A percentile compares a stretch with the other conserved stretches of the same genome.
Conservation (phyloP, 441 rosid species). For the Pelargonium australe region DNA sequence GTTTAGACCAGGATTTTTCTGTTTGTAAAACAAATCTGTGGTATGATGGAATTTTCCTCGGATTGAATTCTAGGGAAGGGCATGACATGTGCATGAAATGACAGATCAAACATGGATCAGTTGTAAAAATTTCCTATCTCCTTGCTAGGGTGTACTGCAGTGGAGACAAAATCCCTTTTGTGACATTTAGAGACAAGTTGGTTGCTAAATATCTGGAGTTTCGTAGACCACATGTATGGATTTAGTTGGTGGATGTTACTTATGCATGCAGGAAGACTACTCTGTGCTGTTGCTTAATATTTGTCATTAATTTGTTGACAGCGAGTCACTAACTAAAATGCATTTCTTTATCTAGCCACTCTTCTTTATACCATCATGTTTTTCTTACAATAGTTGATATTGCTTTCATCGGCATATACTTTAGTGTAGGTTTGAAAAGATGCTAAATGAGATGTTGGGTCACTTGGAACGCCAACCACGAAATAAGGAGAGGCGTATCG, state of each 20-base stretch:
- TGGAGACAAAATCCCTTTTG: background rate
- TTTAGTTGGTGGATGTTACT: background rate
- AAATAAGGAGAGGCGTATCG: slow-evolving; percentile 53
- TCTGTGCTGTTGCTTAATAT: background rate
- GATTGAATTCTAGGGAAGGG: background rate
- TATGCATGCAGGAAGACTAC: background rate
- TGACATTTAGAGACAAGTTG: background rate
- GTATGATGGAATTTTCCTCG: background rate
- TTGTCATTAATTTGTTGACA: background rate
- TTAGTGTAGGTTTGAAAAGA: slow-evolving; percentile 57
- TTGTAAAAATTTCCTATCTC: background rate
- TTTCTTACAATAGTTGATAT: slow-evolving; percentile 3
- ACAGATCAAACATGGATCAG: background rate
- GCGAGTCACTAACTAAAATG: background rate
- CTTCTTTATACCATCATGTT: background rate
- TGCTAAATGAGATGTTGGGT: slow-evolving; percentile 73
- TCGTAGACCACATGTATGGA: background rate
- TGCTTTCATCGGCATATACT: slow-evolving; percentile 3
- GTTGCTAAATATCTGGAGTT: background rate
- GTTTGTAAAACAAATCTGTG: background rate
- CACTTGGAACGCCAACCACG: slow-evolving; percentile 92
- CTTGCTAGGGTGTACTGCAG: background rate
- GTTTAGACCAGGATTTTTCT: background rate
- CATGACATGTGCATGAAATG: background rate
- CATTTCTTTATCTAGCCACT: slow-evolving; percentile 3